These are phyloP conservation scores for Escallonia herrerae DNA, from an alignment of 129 eudicot species.

Conservation along the genomic window DNA sequence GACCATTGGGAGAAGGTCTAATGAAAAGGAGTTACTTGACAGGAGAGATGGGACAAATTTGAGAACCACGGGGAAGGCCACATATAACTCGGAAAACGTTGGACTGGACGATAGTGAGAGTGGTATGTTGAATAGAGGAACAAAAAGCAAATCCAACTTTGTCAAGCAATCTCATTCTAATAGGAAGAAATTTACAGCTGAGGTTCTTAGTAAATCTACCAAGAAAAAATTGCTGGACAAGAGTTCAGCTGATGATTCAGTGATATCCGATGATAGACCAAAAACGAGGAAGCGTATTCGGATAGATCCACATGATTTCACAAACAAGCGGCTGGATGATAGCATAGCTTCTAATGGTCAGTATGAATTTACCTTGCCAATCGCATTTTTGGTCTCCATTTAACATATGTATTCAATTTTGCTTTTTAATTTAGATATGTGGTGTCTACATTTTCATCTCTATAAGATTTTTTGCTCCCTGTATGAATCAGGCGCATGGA, in stretches of 20 bases:
- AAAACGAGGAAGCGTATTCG: constrained; percentile 59
- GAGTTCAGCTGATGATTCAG: constrained; percentile 24
- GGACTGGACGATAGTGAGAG: constrained; percentile 16
- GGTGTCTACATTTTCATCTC: background rate
- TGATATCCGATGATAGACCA: constrained; percentile 28
- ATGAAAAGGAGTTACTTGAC: constrained; percentile 5
- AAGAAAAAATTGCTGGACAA: constrained; percentile 32
- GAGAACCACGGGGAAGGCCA: background rate
- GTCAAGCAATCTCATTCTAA: constrained; percentile 8
- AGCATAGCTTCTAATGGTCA: constrained; percentile 39
- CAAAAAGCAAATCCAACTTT: constrained; percentile 14
- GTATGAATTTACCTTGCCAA: constrained; percentile 16
- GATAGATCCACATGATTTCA: constrained; percentile 55
- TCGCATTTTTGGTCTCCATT: too few species aligned
- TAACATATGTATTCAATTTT: background rate
- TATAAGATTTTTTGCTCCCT: too few species aligned
- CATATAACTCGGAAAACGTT: constrained; percentile 11
- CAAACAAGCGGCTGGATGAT: constrained; percentile 80
- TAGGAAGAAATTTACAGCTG: constrained; percentile 13
- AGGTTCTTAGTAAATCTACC: constrained; percentile 13
- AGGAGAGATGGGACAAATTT: constrained; percentile 1
- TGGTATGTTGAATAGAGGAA: constrained; percentile 14
- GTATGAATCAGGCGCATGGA: too few species aligned
- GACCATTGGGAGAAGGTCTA: constrained; percentile 9
- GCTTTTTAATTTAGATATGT: constrained; percentile 2